Conservation (phyloP, 306 rosid species). For the Fagus sylvatica region DNA sequence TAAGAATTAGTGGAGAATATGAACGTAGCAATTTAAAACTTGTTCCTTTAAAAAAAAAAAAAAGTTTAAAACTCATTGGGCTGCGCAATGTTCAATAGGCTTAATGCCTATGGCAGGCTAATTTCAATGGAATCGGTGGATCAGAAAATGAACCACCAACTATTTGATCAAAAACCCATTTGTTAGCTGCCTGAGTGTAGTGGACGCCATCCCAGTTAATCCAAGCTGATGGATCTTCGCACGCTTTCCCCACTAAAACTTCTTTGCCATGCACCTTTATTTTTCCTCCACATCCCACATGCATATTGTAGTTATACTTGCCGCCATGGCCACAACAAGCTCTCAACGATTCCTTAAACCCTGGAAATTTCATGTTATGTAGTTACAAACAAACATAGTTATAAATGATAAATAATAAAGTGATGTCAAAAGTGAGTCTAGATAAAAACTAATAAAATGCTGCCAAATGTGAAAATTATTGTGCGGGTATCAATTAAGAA, state of each 20-base stretch:
- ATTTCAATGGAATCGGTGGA: conserved; percentile 50
- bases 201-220: conserved; percentile 71
- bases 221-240: conserved; percentile 49
- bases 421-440: too few species aligned
- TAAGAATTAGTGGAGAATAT: too few species aligned
- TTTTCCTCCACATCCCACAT: conserved; percentile 37
- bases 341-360: conserved; percentile 61
- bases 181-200: conserved; percentile 56
- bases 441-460: too few species aligned
- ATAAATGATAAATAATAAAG: neutral
- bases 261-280: conserved; percentile 38
- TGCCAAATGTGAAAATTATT: too few species aligned
- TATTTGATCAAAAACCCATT: conserved; percentile 52
- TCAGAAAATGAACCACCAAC: conserved; percentile 44
- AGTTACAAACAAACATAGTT: neutral
- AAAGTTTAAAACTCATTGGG: too few species aligned
- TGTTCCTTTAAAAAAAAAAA: too few species aligned
- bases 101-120: conserved; percentile 34
- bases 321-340: conserved; percentile 95
- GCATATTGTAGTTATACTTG: conserved; percentile 57
- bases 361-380: conserved; percentile 35
- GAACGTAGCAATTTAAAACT: too few species aligned
- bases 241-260: conserved; percentile 37
- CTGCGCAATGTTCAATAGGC: too few species aligned
- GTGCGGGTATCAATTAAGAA: too few species aligned